phyloP scores from a whole-genome alignment of 495 filamentous ascomycete genomes.

The Pseudomonodictys pantanalensis region DNA sequence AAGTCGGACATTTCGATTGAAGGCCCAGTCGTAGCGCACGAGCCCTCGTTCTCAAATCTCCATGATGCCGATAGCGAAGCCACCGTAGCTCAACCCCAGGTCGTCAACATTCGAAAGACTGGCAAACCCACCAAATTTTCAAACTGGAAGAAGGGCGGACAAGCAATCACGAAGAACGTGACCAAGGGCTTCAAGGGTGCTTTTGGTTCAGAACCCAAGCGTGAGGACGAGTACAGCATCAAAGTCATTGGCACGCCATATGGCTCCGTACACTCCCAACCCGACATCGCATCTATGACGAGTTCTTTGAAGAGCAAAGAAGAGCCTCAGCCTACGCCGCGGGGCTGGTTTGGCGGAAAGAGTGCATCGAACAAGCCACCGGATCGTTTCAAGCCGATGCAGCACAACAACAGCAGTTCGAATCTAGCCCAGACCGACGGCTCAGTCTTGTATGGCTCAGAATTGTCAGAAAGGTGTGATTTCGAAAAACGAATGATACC shows the following conservation, averaged over 20 bases:
- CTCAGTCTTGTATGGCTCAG: slow-evolving; percentile 80
- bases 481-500: slow-evolving; percentile 89
- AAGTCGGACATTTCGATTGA: slow-evolving; percentile 65
- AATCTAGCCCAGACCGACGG: slow-evolving; percentile 23
- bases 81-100: slow-evolving; percentile 60
- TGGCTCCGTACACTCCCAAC: slow-evolving; percentile 38
- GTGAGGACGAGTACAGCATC: slow-evolving; percentile 57
- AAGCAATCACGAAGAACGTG: slow-evolving; percentile 88
- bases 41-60: slow-evolving; percentile 30
- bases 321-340: slow-evolving; percentile 4
- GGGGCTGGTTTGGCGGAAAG: slow-evolving; percentile 32
- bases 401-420: slow-evolving; percentile 27
- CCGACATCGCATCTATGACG: slow-evolving; percentile 28
- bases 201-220: slow-evolving; percentile 54
- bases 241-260: slow-evolving; percentile 54
- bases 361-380: neutral
- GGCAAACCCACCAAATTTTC: slow-evolving; percentile 84
- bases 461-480: slow-evolving; percentile 80
- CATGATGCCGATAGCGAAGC: slow-evolving; percentile 32
- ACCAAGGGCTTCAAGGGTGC: slow-evolving; percentile 83
- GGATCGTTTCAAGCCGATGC: slow-evolving; percentile 25
- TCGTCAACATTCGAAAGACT: slow-evolving; percentile 82
- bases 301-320: slow-evolving; percentile 10
- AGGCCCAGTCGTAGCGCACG: slow-evolving; percentile 37
- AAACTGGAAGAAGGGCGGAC: slow-evolving; percentile 96